phyloP scores from a whole-genome alignment of 1,139 yeast genomes.

The Nadsonia commutata region DNA sequence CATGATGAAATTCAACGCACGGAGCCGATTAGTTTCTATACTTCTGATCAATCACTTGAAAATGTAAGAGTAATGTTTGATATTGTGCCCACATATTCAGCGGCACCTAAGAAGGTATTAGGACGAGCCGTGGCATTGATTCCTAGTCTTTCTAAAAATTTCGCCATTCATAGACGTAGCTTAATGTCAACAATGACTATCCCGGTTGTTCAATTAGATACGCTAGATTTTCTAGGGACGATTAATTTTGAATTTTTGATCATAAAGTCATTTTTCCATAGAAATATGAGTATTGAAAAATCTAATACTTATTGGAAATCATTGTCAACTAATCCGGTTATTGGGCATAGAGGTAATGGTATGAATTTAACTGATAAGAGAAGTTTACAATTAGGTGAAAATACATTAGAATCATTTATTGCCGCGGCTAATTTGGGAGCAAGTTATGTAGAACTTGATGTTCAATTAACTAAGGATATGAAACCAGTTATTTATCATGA shows the following conservation, averaged over 20 bases:
- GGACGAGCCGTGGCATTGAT: conserved; percentile 82
- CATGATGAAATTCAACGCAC: conserved; percentile 69
- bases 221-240: conserved; percentile 64
- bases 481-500: conserved; percentile 94
- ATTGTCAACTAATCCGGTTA: conserved; percentile 73
- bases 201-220: conserved; percentile 64
- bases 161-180: conserved; percentile 57
- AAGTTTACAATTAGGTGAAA: conserved; percentile 87
- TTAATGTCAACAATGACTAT: conserved; percentile 51
- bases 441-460: conserved; percentile 66
- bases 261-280: conserved; percentile 62
- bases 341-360: conserved; percentile 95
- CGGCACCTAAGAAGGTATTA: conserved; percentile 36
- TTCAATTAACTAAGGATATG: conserved; percentile 84
- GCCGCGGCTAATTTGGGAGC: conserved; percentile 97
- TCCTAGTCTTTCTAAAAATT: conserved; percentile 47
- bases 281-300: conserved; percentile 49
- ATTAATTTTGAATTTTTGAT: conserved; percentile 62
- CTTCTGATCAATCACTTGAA: conserved; percentile 30
- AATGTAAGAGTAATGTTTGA: conserved; percentile 62
- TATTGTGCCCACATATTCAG: conserved; percentile 80
- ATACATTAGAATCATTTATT: conserved; percentile 86
- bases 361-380: conserved; percentile 58
- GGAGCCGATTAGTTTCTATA: conserved; percentile 69
- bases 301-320: conserved; percentile 90